These are phyloP conservation scores for Trametes polyzona DNA, from an alignment of 1,284 basidiomycete species.

Conservation along the genomic window DNA sequence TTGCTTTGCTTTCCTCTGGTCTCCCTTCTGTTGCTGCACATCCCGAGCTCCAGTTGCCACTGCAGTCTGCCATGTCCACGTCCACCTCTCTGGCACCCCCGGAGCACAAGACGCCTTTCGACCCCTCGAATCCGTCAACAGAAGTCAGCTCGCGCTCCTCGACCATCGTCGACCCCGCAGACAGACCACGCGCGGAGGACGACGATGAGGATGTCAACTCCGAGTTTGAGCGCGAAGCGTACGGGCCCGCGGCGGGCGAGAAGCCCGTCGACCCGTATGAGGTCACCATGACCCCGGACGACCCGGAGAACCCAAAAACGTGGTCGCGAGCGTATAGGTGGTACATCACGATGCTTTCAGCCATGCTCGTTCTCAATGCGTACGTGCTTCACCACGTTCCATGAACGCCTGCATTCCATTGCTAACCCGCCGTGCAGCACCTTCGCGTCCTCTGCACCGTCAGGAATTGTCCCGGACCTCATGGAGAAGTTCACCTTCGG, in stretches of 20 bases:
- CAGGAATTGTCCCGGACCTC: conserved; percentile 51
- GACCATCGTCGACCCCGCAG: conserved; percentile 17
- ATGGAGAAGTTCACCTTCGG: conserved; percentile 57
- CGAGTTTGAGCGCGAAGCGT: conserved; percentile 32
- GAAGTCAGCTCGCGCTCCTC: conserved; percentile 19
- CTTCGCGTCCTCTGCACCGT: conserved; percentile 64
- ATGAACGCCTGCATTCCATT: too few species aligned
- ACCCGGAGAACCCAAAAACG: conserved; percentile 55
- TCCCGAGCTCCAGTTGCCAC: too few species aligned
- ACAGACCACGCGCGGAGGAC: not conserved
- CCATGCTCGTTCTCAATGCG: conserved; percentile 73
- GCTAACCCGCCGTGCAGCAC: conserved; percentile 43
- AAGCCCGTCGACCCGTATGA: conserved; percentile 41
- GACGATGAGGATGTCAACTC: conserved; percentile 36
- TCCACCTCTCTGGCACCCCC: not conserved
- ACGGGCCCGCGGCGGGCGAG: conserved; percentile 32
- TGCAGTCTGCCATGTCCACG: conserved; percentile 6
- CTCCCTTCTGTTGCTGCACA: not conserved
- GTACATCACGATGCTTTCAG: conserved; percentile 64
- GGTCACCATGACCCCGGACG: conserved; percentile 42
- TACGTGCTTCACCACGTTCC: conserved; percentile 32
- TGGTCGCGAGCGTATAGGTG: conserved; percentile 62
- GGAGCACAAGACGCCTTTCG: not conserved
- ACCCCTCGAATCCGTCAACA: conserved; percentile 1
- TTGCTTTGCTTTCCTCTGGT: not conserved